Evolutionary conservation across 176 grass and related monocot genomes (phyloP).

Genomic region (Avena eriantha): DNA sequence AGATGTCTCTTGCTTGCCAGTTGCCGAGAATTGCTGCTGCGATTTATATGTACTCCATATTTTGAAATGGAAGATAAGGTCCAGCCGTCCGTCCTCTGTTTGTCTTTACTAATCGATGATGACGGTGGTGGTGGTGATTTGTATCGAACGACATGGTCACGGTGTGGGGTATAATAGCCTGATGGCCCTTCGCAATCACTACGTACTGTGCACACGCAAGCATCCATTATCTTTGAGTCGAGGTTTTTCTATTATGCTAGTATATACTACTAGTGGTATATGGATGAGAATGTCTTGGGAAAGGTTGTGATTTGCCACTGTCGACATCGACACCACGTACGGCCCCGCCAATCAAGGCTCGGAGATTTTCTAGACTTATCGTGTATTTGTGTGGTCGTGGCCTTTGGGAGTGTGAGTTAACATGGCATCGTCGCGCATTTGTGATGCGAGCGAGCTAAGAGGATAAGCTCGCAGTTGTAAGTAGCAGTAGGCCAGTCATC

Average conservation of each 20-base stretch:
- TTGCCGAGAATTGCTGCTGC: background rate
- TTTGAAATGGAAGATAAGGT: background rate
- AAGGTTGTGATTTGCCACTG: background rate
- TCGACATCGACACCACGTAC: no score
- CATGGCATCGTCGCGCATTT: no score
- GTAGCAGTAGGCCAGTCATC: no score
- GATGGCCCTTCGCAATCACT: background rate
- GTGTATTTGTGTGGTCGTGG: no score
- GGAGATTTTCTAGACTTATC: no score
- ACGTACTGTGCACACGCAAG: background rate
- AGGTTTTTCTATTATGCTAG: background rate
- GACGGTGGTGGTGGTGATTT: no score
- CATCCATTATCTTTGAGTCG: background rate
- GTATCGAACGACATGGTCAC: no score
- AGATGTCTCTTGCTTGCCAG: background rate
- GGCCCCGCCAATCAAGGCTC: no score
- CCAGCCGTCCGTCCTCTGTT: background rate
- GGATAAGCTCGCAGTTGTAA: no score
- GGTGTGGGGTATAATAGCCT: background rate
- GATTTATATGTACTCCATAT: background rate
- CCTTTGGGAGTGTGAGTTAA: no score
- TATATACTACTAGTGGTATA: no score
- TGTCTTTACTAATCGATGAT: background rate
- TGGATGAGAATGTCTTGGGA: background rate
- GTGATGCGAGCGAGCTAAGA: no score